phyloP scores from a whole-genome alignment of 2,329 filamentous ascomycete genomes.

The Monilinia vaccinii-corymbosi region DNA sequence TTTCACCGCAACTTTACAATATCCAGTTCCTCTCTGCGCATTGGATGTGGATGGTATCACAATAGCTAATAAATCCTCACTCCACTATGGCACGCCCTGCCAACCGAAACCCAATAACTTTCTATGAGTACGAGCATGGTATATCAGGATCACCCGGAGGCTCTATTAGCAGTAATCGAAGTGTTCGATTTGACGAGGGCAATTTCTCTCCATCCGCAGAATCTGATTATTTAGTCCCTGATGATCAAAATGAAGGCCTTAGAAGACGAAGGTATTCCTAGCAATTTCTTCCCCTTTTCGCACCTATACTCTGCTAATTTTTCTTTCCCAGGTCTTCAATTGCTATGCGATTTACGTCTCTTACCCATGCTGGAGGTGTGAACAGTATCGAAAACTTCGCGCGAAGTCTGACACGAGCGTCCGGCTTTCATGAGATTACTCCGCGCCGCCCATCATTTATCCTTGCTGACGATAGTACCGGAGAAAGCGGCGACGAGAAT shows the following conservation, averaged over 20 bases:
- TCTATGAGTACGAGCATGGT: constrained; percentile 30
- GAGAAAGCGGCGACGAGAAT: constrained; percentile 15
- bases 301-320: neutral
- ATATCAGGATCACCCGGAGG: constrained; percentile 21
- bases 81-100: constrained; percentile 5
- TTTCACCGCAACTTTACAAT: neutral
- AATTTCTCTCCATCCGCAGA: constrained; percentile 2
- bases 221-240: neutral
- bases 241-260: constrained; percentile 11
- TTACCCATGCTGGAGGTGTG: constrained; percentile 72
- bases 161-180: constrained; percentile 25
- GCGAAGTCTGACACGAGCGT: constrained; percentile 83
- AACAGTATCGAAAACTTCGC: constrained; percentile 95
- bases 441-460: constrained; percentile 70
- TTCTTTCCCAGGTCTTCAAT: constrained; percentile 44
- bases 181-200: constrained; percentile 24
- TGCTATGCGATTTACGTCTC: constrained; percentile 44
- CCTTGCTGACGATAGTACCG: constrained; percentile 42
- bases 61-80: neutral
- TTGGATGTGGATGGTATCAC: neutral
- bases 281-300: neutral
- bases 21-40: neutral
- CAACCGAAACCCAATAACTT: constrained; percentile 23
- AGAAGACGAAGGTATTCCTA: constrained; percentile 24
- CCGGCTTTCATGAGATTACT: constrained; percentile 79